phyloP scores from a whole-genome alignment of 2,329 filamentous ascomycete species.

The Fusarium austroafricanum region DNA sequence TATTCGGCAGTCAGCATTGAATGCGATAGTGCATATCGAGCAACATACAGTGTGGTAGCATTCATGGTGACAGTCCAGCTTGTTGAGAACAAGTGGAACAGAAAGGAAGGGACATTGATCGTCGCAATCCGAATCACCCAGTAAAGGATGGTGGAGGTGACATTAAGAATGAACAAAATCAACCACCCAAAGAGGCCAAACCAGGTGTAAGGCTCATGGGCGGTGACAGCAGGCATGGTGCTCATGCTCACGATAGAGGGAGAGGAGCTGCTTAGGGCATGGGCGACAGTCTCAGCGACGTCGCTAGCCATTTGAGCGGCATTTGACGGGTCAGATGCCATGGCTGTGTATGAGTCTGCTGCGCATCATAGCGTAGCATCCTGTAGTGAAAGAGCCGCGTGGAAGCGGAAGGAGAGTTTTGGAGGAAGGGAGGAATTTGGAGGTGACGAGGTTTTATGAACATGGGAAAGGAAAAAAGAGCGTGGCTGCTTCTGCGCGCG shows the following conservation, averaged over 20 bases:
- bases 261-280: slow-evolving; percentile 49
- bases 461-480: slow-evolving; percentile 36
- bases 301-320: slow-evolving; percentile 50
- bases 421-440: slow-evolving; percentile 28
- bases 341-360: slow-evolving; percentile 50
- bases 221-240: slow-evolving; percentile 49
- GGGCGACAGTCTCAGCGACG: slow-evolving; percentile 50
- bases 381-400: slow-evolving; percentile 47
- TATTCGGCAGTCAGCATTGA: slow-evolving; percentile 48
- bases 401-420: slow-evolving; percentile 35
- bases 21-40: slow-evolving; percentile 1
- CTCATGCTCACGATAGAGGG: slow-evolving; percentile 57
- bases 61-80: slow-evolving; percentile 99
- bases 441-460: slow-evolving; percentile 41
- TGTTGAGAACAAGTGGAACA: slow-evolving; percentile 91
- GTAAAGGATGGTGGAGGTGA: slow-evolving; percentile 72
- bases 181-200: slow-evolving; percentile 67
- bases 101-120: slow-evolving; percentile 87
- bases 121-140: slow-evolving; percentile 87
- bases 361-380: slow-evolving; percentile 52
- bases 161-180: slow-evolving; percentile 65
- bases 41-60: slow-evolving; percentile 86
- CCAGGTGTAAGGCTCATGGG: slow-evolving; percentile 63
- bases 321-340: slow-evolving; percentile 57
- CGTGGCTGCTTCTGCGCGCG: slow-evolving; percentile 30